Conservation (phyloP, 148 eudicot species). For the Chenopodium quinoa region DNA sequence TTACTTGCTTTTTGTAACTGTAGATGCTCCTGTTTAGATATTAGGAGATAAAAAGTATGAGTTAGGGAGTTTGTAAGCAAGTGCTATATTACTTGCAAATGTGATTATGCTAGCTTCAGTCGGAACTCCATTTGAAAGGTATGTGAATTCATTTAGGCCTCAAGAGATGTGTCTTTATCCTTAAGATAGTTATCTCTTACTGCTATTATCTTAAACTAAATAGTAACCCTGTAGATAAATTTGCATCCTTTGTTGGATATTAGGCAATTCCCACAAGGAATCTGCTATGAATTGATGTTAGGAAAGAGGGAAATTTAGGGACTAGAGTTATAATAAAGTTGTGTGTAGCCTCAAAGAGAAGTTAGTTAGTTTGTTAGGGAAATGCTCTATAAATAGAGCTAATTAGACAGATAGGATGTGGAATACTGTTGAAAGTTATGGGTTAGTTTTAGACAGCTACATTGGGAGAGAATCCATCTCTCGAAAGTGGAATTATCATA, state of each 20-base stretch:
- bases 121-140: not conserved
- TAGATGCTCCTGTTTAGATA: not conserved
- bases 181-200: not conserved
- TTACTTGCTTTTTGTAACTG: not conserved
- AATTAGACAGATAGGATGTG: no score
- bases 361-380: no score
- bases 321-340: no score
- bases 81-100: not conserved
- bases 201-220: not conserved
- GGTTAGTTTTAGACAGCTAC: no score
- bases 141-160: not conserved
- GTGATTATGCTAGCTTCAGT: not conserved
- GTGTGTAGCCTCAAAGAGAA: no score
- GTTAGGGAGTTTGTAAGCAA: not conserved
- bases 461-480: no score
- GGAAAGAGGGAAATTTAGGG: no score
- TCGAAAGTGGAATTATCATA: no score
- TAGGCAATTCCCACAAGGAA: not conserved
- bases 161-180: not conserved
- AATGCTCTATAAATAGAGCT: no score
- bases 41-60: no score
- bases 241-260: not conserved
- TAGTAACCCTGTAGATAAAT: not conserved
- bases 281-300: no score
- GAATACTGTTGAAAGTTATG: no score